Conservation (phyloP, 2,329 filamentous ascomycete genomes). For the Calonectria ilicicola region DNA sequence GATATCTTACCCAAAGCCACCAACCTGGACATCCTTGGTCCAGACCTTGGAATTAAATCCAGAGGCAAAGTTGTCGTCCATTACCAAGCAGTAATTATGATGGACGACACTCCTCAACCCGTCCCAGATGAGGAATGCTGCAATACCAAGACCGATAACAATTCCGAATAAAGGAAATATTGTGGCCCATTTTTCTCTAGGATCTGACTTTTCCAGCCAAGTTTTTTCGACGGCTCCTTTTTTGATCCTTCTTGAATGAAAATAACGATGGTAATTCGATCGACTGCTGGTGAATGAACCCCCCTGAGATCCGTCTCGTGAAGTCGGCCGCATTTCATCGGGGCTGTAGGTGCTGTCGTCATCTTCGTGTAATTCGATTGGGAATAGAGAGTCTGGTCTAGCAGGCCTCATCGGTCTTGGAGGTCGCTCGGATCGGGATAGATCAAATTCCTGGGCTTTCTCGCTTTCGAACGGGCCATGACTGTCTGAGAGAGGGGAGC, state of each 20-base stretch:
- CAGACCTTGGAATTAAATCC: slow-evolving; percentile 72
- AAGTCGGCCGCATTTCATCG: slow-evolving; percentile 57
- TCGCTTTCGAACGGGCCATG: not conserved
- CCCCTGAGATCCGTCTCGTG: slow-evolving; percentile 56
- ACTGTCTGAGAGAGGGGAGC: not conserved
- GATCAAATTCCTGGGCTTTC: not conserved
- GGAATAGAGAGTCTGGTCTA: not conserved
- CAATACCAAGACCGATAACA: slow-evolving; percentile 73
- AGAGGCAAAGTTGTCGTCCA: slow-evolving; percentile 74
- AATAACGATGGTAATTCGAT: slow-evolving; percentile 68
- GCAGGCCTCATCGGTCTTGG: not conserved
- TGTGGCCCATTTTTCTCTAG: slow-evolving; percentile 87
- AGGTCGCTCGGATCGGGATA: not conserved
- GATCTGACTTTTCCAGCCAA: slow-evolving; percentile 79
- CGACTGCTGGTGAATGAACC: not conserved
- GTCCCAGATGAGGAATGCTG: slow-evolving; percentile 81
- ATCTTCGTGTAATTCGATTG: not conserved
- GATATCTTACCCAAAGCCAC: slow-evolving; percentile 77
- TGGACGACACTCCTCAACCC: slow-evolving; percentile 78
- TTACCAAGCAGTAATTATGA: slow-evolving; percentile 78
- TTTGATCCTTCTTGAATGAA: slow-evolving; percentile 78
- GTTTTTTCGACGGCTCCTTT: slow-evolving; percentile 82
- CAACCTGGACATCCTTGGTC: slow-evolving; percentile 80
- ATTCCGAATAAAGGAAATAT: slow-evolving; percentile 83
- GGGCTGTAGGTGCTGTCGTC: slow-evolving; percentile 43